phyloP scores from a whole-genome alignment of 2,329 filamentous ascomycete species.

The Curvularia sp. region DNA sequence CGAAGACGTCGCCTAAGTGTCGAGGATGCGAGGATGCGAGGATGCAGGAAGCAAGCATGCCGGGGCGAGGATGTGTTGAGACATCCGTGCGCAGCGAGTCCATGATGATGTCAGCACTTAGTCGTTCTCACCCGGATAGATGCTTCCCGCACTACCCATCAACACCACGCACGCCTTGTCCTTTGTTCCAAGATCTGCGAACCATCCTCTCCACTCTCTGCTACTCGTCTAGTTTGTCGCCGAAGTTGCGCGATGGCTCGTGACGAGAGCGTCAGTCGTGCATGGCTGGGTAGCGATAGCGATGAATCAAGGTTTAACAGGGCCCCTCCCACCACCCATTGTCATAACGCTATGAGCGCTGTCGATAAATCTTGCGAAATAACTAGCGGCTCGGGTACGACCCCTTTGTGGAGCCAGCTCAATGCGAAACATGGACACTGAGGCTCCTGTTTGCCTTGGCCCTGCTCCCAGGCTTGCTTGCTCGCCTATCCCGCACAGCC shows the following conservation, averaged over 20 bases:
- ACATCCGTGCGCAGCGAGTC: neutral
- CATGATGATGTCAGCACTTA: constrained; percentile 1
- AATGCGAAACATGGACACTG: neutral
- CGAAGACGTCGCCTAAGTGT: neutral
- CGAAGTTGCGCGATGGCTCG: constrained; percentile 12
- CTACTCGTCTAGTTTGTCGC: neutral
- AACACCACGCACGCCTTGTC: neutral
- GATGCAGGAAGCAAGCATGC: neutral
- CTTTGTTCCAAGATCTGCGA: constrained; percentile 1
- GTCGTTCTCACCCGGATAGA: neutral
- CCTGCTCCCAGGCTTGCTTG: neutral
- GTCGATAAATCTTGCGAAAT: neutral
- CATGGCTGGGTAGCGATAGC: constrained; percentile 4
- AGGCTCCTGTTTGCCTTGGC: constrained; percentile 5
- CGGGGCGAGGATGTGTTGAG: neutral
- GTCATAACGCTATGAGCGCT: neutral
- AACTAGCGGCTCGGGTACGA: neutral
- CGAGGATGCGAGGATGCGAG: neutral
- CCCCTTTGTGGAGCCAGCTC: neutral
- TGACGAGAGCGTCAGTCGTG: neutral
- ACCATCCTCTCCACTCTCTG: neutral
- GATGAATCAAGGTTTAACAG: constrained; percentile 9
- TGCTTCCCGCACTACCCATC: neutral
- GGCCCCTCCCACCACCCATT: constrained; percentile 1
- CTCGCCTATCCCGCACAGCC: neutral